These are phyloP conservation scores for Monosporozyma siamensis DNA, from an alignment of 805 yeast species.

Conservation along the genomic window DNA sequence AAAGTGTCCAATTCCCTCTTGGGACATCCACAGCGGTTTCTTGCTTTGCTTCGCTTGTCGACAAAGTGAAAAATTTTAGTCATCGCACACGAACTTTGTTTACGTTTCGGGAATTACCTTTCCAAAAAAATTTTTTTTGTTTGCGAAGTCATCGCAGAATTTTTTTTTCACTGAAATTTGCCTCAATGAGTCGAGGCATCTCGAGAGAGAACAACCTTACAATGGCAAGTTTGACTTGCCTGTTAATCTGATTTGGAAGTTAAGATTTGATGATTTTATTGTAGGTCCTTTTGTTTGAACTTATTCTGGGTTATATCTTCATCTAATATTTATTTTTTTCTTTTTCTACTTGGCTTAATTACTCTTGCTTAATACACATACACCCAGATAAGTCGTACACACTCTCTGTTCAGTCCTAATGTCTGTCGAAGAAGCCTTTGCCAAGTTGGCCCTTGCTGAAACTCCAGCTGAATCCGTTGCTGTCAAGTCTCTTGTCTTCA, in stretches of 20 bases:
- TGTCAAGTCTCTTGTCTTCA: slow-evolving; percentile 74
- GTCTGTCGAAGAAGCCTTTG: slow-evolving; percentile 51
- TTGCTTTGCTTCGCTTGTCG: no score
- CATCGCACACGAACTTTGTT: neutral
- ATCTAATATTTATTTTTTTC: neutral
- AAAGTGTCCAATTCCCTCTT: no score
- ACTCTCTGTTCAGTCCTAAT: no score
- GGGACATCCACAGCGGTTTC: no score
- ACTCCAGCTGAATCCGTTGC: slow-evolving; percentile 39
- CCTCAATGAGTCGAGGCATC: neutral
- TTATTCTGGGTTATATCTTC: no score
- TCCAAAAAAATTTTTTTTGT: no score
- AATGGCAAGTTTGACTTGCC: no score
- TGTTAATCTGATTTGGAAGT: neutral
- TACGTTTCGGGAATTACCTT: no score
- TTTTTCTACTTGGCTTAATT: neutral
- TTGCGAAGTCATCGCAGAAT: neutral
- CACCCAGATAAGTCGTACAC: no score
- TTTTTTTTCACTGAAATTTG: neutral
- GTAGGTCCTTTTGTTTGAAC: no score
- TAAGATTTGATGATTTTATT: neutral
- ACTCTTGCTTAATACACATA: neutral
- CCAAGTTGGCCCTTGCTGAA: slow-evolving; percentile 54
- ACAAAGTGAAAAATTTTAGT: neutral
- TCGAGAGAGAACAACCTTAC: no score